Conservation (phyloP, 148 eudicot genomes). For the Cornus florida region DNA sequence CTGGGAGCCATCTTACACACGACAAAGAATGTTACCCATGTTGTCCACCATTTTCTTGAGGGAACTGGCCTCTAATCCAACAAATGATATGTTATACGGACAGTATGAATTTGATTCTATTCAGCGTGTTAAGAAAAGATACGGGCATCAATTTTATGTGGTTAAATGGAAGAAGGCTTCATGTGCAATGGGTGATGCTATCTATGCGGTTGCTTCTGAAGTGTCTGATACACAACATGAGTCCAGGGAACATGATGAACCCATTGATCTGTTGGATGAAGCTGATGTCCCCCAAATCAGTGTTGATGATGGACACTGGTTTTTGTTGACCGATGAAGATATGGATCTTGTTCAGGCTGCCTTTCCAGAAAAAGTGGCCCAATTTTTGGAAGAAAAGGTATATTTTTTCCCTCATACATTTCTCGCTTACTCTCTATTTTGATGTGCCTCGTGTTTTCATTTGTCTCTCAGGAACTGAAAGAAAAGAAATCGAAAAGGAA, state of each 20-base stretch:
- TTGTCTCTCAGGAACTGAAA: slow-evolving; percentile 48
- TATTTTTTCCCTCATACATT: neutral
- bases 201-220: slow-evolving; percentile 26
- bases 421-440: neutral
- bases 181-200: slow-evolving; percentile 18
- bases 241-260: slow-evolving; percentile 27
- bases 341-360: slow-evolving; percentile 72
- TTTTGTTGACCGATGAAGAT: slow-evolving; percentile 74
- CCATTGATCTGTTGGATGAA: slow-evolving; percentile 51
- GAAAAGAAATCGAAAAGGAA: slow-evolving; percentile 49
- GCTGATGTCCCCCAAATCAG: slow-evolving; percentile 47
- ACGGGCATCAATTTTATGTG: slow-evolving; percentile 60
- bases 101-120: slow-evolving; percentile 76
- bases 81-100: slow-evolving; percentile 48
- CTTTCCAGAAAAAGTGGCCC: slow-evolving; percentile 59
- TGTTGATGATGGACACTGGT: slow-evolving; percentile 50
- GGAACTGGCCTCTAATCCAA: slow-evolving; percentile 54
- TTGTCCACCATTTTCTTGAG: slow-evolving; percentile 77
- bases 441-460: neutral
- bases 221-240: slow-evolving; percentile 34
- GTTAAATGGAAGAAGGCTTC: slow-evolving; percentile 76
- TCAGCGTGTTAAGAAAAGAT: slow-evolving; percentile 71
- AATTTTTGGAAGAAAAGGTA: slow-evolving; percentile 71
- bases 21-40: slow-evolving; percentile 76
- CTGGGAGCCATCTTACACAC: slow-evolving; percentile 84